These are phyloP conservation scores for Naganishia vishniacii DNA, from an alignment of 768 basidiomycete genomes.

Conservation along the genomic window DNA sequence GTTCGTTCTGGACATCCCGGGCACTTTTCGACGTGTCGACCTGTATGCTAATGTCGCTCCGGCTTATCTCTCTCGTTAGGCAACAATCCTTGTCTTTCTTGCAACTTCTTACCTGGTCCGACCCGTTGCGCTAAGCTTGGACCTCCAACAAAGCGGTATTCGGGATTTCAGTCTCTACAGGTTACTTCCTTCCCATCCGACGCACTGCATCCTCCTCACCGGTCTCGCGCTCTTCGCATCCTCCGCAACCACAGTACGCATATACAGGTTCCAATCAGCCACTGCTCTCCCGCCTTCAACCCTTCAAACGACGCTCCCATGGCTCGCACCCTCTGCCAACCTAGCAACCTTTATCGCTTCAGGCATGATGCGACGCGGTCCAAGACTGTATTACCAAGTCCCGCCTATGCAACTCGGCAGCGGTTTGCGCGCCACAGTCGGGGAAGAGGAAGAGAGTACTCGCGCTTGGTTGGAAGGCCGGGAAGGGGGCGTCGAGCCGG, in stretches of 20 bases:
- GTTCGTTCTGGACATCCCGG: neutral
- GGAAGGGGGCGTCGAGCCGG: neutral
- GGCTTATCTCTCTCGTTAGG: no score
- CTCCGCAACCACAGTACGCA: no score
- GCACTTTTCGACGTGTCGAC: no score
- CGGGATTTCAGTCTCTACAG: no score
- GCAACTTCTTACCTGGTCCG: no score
- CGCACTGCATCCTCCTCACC: neutral
- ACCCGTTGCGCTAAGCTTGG: no score
- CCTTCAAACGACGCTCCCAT: neutral
- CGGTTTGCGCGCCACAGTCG: neutral
- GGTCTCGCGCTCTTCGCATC: neutral
- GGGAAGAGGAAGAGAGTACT: neutral
- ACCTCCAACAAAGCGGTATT: neutral
- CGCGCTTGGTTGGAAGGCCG: neutral
- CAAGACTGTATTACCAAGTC: conserved; percentile 32
- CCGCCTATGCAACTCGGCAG: neutral
- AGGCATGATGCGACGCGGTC: conserved; percentile 39
- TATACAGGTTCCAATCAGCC: neutral
- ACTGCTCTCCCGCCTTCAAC: no score
- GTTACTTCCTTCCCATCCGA: neutral
- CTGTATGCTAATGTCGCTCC: no score
- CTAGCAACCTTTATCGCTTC: conserved; percentile 4
- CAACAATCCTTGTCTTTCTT: no score
- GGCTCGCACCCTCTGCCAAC: neutral